Percentiles rank a stretch among this genome's conserved stretches.
phyloP scores from a whole-genome alignment of 108 stramenopile species.

The Nitzschia sp. region DNA sequence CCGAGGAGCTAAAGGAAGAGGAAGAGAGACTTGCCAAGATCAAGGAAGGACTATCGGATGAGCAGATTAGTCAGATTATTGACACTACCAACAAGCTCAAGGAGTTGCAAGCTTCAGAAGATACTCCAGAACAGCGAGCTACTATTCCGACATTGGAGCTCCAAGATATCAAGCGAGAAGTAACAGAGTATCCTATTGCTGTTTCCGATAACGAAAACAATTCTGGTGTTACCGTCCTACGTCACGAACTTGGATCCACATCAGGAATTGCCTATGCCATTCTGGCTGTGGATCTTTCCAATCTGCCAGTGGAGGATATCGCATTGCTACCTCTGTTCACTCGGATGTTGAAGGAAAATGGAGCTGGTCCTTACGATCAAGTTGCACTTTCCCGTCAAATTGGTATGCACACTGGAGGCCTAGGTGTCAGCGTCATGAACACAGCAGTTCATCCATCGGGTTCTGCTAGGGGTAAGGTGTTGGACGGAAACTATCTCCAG shows the following conservation, averaged over 20 bases:
- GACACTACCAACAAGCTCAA: slow-evolving; percentile 79
- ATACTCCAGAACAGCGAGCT: slow-evolving; percentile 90
- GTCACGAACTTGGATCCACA: slow-evolving; percentile 86
- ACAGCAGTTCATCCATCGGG: slow-evolving; percentile 71
- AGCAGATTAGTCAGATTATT: slow-evolving; percentile 80
- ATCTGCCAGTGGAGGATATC: slow-evolving; percentile 77
- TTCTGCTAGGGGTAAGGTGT: slow-evolving; percentile 41
- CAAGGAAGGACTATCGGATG: slow-evolving; percentile 76
- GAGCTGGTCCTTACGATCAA: slow-evolving; percentile 84
- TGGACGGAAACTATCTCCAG: slow-evolving; percentile 67
- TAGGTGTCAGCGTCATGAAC: slow-evolving; percentile 61
- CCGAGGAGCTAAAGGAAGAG: slow-evolving; percentile 75
- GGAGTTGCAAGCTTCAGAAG: slow-evolving; percentile 86
- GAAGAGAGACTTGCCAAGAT: slow-evolving; percentile 71
- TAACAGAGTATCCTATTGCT: slow-evolving; percentile 87
- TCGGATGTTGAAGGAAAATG: slow-evolving; percentile 87
- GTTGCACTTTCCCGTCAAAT: slow-evolving; percentile 80
- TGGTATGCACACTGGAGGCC: slow-evolving; percentile 88
- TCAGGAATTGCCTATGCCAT: slow-evolving; percentile 90
- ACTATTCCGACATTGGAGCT: slow-evolving; percentile 89
- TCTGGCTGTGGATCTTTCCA: slow-evolving; percentile 79
- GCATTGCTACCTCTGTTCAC: slow-evolving; percentile 88
- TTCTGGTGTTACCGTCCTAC: slow-evolving; percentile 80
- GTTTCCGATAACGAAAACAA: slow-evolving; percentile 71
- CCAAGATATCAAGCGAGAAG: slow-evolving; percentile 83